These are phyloP conservation scores for Heritiera littoralis DNA, from an alignment of 345 rosid species.

Conservation along the genomic window DNA sequence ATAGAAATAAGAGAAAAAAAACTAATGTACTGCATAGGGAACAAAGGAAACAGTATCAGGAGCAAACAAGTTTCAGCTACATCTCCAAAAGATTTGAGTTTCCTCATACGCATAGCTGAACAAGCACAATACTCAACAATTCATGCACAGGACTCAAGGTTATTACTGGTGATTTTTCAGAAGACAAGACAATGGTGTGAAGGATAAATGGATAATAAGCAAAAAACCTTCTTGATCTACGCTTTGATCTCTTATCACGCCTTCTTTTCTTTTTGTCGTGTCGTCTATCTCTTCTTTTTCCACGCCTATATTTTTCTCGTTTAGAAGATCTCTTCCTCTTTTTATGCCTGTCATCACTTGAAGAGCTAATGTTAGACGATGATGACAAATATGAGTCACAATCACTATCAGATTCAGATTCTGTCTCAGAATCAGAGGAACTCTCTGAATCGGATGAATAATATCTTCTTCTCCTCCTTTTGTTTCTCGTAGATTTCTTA, in stretches of 20 bases:
- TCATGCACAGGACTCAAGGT: neutral
- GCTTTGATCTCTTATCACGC: slow-evolving; percentile 72
- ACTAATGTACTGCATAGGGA: neutral
- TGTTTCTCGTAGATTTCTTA: slow-evolving; percentile 71
- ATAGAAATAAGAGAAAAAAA: neutral
- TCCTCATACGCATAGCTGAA: neutral
- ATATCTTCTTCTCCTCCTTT: slow-evolving; percentile 68
- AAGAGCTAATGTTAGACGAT: slow-evolving; percentile 79
- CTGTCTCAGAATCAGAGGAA: slow-evolving; percentile 72
- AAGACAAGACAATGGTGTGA: neutral
- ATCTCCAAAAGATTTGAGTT: neutral
- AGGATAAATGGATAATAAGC: neutral
- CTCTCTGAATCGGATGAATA: slow-evolving; percentile 78
- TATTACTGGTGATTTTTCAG: neutral
- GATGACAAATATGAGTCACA: slow-evolving; percentile 64
- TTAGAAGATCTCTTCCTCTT: slow-evolving; percentile 79
- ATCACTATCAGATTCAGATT: slow-evolving; percentile 78
- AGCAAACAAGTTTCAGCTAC: neutral
- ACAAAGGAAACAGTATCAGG: neutral
- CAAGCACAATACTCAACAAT: neutral
- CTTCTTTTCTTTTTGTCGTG: slow-evolving; percentile 73
- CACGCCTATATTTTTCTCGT: slow-evolving; percentile 68
- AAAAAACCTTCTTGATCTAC: slow-evolving; percentile 72
- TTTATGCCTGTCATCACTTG: slow-evolving; percentile 79
- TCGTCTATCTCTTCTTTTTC: slow-evolving; percentile 69